Conservation (phyloP, 192 early-diverging fungal species). For the Gryganskiella cystojenkinii region DNA sequence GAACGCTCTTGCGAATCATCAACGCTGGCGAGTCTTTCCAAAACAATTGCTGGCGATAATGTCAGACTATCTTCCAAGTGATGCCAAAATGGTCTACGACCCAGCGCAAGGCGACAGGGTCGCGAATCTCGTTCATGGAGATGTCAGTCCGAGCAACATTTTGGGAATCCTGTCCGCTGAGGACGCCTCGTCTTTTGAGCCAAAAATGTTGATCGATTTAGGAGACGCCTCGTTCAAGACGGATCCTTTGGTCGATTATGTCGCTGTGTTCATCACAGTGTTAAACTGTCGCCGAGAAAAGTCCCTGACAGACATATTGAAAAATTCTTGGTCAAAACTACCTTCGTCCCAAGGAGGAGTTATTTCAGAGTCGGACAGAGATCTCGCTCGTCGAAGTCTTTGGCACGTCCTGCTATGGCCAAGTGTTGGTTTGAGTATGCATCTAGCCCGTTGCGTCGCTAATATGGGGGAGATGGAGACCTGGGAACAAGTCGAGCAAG, state of each 20-base stretch:
- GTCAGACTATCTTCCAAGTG: slow-evolving; percentile 34
- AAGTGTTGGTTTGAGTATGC: slow-evolving; percentile 36
- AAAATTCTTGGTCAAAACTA: slow-evolving; percentile 19
- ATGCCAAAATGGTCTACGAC: slow-evolving; percentile 20
- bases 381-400: slow-evolving; percentile 28
- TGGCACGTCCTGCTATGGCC: slow-evolving; percentile 56
- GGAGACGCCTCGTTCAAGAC: slow-evolving; percentile 28
- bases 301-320: neutral
- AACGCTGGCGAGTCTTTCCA: slow-evolving; percentile 45
- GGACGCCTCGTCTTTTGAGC: neutral
- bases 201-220: slow-evolving; percentile 34
- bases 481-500: slow-evolving; percentile 52
- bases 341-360: neutral
- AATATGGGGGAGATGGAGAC: slow-evolving; percentile 47
- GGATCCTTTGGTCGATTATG: slow-evolving; percentile 52
- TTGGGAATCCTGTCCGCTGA: slow-evolving; percentile 8
- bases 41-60: slow-evolving; percentile 40
- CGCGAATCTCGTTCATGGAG: slow-evolving; percentile 49
- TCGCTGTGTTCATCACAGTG: slow-evolving; percentile 43
- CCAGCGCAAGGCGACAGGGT: slow-evolving; percentile 10
- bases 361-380: neutral
- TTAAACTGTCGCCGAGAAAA: slow-evolving; percentile 35
- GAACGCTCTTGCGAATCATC: slow-evolving; percentile 21
- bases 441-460: slow-evolving; percentile 39
- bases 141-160: slow-evolving; percentile 51